Evolutionary conservation across 2,329 filamentous ascomycete genomes (phyloP), one percentile per base, ranked within the genome.

Genomic region (Periconia macrospinosa): DNA sequence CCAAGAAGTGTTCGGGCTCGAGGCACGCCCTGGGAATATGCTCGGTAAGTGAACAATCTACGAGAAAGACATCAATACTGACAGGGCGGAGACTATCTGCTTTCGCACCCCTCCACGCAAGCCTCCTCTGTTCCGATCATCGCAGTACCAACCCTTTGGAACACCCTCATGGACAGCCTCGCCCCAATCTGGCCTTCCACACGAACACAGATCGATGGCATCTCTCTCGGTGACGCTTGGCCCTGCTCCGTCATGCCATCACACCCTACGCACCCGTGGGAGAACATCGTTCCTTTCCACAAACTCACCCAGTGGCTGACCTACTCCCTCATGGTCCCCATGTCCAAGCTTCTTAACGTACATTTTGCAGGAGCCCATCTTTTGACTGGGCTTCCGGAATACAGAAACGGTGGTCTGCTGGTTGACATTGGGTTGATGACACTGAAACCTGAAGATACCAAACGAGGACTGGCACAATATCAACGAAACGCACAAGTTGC

Each of bases 221-320:
- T 90, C 27, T 86, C 92, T 0, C 85, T 99, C 15, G 94, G 94
- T 51, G 94, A 99, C 70, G 93, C 94, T 20, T 99, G 94, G 94
- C 90, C 88, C 0, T 96, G 92, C 75, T 86, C 84, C 11, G 85
- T 87, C 30, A 91, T 97, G 85, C 91, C 92, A n/a, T 83, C 80
- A 18, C 86, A 88, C 72, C 81, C 87, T 61, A 83, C 83, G 7
- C 79, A 86, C 60, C 81, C 86, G 1, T 91, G 89, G 88, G 89
- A 93, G 70, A 87, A 82, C 62, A 93, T 95, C 65, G 84, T 93
- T 11, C 92, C 92, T 0, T 96, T 96, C 78, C 92, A 97, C 79
- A 96, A 70, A 41, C 83, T 96, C 35, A 95, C 92, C 0, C 92
- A 96, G 74, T 97, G 92, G 92, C 86, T 97, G 52, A 91, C 89